A percentile compares a stretch with the other conserved stretches of the same genome.
Evolutionary conservation across 2,329 filamentous ascomycete species (phyloP).

Genomic region (Mariannaea sp.): DNA sequence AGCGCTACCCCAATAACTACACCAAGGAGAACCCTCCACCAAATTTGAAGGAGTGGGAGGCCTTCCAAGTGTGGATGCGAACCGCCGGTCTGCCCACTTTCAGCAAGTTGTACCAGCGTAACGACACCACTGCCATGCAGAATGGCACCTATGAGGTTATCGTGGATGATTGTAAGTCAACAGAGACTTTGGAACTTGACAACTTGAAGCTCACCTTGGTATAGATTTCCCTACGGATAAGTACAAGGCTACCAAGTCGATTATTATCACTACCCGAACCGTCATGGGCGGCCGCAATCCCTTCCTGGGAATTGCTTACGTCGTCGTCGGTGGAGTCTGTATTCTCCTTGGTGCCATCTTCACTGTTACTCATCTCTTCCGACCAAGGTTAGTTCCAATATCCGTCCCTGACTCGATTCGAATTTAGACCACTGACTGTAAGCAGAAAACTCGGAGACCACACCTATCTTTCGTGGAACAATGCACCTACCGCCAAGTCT

Average conservation of each 20-base stretch:
- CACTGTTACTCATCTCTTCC: conserved; percentile 87
- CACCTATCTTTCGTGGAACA: conserved; percentile 96
- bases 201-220: conserved; percentile 19
- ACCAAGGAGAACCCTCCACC: conserved; percentile 68
- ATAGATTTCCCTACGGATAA: conserved; percentile 78
- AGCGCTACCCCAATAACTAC: conserved; percentile 73
- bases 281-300: conserved; percentile 95
- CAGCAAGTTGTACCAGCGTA: conserved; percentile 88
- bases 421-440: conserved; percentile 1
- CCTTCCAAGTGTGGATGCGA: conserved; percentile 98
- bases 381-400: conserved; percentile 70
- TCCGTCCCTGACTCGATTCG: not conserved
- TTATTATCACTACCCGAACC: conserved; percentile 86
- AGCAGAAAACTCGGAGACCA: conserved; percentile 95
- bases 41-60: conserved; percentile 74
- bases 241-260: conserved; percentile 87
- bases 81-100: conserved; percentile 93
- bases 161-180: conserved; percentile 76
- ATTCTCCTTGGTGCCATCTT: conserved; percentile 87
- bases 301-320: conserved; percentile 94
- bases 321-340: conserved; percentile 92
- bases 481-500: conserved; percentile 53
- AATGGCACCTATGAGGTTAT: conserved; percentile 76
- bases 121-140: conserved; percentile 71
- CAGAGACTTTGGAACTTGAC: not conserved